A percentile compares a stretch with the other conserved stretches of the same genome.
Conservation (phyloP, 768 basidiomycete species). For the Pleurotus sapidus region DNA sequence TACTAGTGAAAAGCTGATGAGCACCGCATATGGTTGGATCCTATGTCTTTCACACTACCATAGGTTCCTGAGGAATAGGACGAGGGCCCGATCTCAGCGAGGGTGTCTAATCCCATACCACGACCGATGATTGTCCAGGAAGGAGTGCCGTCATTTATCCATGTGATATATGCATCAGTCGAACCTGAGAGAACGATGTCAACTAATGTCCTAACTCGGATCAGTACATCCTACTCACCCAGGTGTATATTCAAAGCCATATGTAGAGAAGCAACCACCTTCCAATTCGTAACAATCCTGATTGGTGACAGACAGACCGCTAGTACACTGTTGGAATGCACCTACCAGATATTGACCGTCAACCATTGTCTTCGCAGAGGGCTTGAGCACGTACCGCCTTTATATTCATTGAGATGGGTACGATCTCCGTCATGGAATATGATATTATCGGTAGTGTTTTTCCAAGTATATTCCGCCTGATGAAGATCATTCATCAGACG, state of each 20-base stretch:
- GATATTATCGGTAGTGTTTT: constrained; percentile 46
- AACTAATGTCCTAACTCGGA: constrained; percentile 17
- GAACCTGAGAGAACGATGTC: constrained; percentile 28
- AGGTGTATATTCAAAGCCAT: constrained; percentile 50
- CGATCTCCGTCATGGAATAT: constrained; percentile 43
- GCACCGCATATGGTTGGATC: too few relatives aligned
- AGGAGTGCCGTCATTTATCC: constrained; percentile 55
- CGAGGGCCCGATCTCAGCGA: constrained; percentile 52
- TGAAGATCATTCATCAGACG: constrained; percentile 22
- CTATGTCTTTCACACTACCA: constrained; percentile 38
- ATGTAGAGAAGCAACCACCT: constrained; percentile 27
- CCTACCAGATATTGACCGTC: constrained; percentile 34
- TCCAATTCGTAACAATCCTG: constrained; percentile 58
- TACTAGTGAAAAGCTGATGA: constrained; percentile 37
- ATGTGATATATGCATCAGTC: constrained; percentile 62
- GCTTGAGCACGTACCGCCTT: constrained; percentile 53
- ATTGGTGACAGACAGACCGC: constrained; percentile 59
- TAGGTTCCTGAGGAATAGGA: constrained; percentile 68
- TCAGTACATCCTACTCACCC: constrained; percentile 26
- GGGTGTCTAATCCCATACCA: constrained; percentile 48
- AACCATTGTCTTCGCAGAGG: too few relatives aligned
- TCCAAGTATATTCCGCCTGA: constrained; percentile 59
- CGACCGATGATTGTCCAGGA: constrained; percentile 55
- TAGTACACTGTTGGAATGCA: constrained; percentile 71
- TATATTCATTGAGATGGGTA: constrained; percentile 53